Evolutionary conservation across 495 filamentous ascomycete species (phyloP), one percentile per base, ranked within the genome.

Genomic region (Xylaria nigripes): DNA sequence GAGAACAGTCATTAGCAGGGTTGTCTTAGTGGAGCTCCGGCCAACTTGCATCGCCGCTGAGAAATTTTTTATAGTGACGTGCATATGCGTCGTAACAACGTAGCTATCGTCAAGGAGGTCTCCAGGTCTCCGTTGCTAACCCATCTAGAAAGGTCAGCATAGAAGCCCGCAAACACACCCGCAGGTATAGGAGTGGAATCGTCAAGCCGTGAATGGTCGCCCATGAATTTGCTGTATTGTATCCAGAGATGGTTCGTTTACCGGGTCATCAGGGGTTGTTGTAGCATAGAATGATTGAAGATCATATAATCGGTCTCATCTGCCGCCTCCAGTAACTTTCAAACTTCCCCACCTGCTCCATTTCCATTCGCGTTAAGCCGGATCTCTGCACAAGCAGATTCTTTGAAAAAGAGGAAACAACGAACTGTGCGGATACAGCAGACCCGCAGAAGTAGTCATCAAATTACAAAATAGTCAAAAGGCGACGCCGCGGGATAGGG

Each of bases 121-220:
- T 52, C 59, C 53, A 55, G 55, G 59, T 59, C 52, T 18, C 59
- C 57, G 42, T 56, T 51, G 52, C 47, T 46, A 29, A 40, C 54
- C 46, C 56, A 45, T 50, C 38, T 61, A 42, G 50, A 56, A 55
- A 60, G 57, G 44, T 24, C 40, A 45, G 48, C 54, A 52, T 48
- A 50, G 57, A 56, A 58, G 59, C 61, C 61, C 54, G 45, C 43
- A 63, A 51, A 64, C 47, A 56, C 52, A 61, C 61, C 64, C 50
- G 61, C 61, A 61, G 64, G 64, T 66, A 66, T 66, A 66, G 64
- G 61, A 62, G 64, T 66, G 54, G 59, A 66, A 60, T 66, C 64
- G 61, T 66, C 59, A 66, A 62, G 64, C 64, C 64, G 61, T 66
- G 50, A 66, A 66, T 66, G 64, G 64, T 66, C 59, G 64, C 64